Evolutionary conservation across 2,329 filamentous ascomycete genomes (phyloP).

Genomic region (Aspergillus transmontanensis): DNA sequence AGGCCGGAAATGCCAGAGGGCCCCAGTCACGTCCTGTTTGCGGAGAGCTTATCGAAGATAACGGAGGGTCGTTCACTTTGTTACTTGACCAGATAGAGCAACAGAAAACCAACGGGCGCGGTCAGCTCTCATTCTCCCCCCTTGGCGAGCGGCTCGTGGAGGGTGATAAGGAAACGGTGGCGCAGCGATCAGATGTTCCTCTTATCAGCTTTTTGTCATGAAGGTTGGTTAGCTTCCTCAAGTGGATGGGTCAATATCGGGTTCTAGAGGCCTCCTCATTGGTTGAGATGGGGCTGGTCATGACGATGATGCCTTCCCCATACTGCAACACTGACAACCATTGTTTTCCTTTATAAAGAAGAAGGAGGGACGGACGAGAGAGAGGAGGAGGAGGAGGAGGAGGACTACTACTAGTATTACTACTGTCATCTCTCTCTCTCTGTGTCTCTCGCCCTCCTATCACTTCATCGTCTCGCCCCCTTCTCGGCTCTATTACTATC

Average conservation of each 20-base stretch:
- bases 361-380: not conserved
- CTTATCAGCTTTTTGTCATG: slow-evolving; percentile 2
- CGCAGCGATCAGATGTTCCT: not conserved
- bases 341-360: not conserved
- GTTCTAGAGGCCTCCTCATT: not conserved
- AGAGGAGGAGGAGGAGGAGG: not conserved
- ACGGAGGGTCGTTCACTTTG: slow-evolving; percentile 14
- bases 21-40: not conserved
- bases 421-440: too few species aligned
- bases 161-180: slow-evolving; percentile 6
- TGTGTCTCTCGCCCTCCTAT: not conserved
- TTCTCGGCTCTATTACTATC: not conserved
- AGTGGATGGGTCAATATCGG: not conserved
- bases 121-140: not conserved
- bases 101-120: slow-evolving; percentile 18
- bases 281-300: not conserved
- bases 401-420: too few species aligned
- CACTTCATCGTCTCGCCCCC: not conserved
- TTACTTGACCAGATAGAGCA: slow-evolving; percentile 28
- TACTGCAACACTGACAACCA: not conserved
- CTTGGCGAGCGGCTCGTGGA: slow-evolving; percentile 4
- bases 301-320: not conserved
- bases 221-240: not conserved
- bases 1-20: not conserved
- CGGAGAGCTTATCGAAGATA: slow-evolving; percentile 25